Evolutionary conservation across 2,329 filamentous ascomycete species (phyloP).

Genomic region (Ophiocordyceps sinensis): DNA sequence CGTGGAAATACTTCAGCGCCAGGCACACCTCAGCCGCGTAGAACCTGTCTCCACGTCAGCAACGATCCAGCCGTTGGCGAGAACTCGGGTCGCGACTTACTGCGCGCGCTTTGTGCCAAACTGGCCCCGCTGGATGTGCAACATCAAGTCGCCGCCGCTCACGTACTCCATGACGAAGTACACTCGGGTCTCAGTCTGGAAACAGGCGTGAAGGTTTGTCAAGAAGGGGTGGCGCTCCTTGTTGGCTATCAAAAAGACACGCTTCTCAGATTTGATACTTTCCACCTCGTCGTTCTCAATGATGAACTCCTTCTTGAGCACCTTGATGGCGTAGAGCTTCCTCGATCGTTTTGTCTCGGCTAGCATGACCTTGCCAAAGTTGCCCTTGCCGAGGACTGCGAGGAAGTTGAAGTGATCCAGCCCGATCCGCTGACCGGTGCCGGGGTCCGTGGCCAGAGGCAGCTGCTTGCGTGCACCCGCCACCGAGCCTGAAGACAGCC

Average conservation of each 20-base stretch:
- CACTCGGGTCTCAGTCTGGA: slow-evolving; percentile 95
- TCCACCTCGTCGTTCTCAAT: slow-evolving; percentile 99
- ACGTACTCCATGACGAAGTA: slow-evolving; percentile 99
- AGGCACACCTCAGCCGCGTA: slow-evolving; percentile 96
- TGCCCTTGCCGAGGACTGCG: slow-evolving; percentile 94
- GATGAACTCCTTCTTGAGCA: slow-evolving; percentile 99
- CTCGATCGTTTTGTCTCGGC: slow-evolving; percentile 89
- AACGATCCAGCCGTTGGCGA: background rate
- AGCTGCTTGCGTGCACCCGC: slow-evolving; percentile 39
- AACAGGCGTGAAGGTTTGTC: slow-evolving; percentile 89
- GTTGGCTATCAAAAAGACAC: slow-evolving; percentile 93
- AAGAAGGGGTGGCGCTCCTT: slow-evolving; percentile 94
- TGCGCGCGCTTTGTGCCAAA: slow-evolving; percentile 94
- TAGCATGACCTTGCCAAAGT: slow-evolving; percentile 99
- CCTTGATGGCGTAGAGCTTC: slow-evolving; percentile 94
- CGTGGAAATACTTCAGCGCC: slow-evolving; percentile 97
- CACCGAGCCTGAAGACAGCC: slow-evolving; percentile 12
- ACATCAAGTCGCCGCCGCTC: slow-evolving; percentile 94
- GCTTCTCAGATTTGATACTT: slow-evolving; percentile 92
- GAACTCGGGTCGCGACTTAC: slow-evolving; percentile 36
- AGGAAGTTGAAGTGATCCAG: slow-evolving; percentile 99
- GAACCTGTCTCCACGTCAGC: slow-evolving; percentile 44
- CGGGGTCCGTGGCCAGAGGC: slow-evolving; percentile 55
- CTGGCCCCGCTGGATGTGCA: slow-evolving; percentile 93
- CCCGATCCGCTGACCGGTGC: slow-evolving; percentile 74